These are phyloP conservation scores for Solanum chiquidenum DNA, from an alignment of 257 asterid genomes.

Conservation along the genomic window DNA sequence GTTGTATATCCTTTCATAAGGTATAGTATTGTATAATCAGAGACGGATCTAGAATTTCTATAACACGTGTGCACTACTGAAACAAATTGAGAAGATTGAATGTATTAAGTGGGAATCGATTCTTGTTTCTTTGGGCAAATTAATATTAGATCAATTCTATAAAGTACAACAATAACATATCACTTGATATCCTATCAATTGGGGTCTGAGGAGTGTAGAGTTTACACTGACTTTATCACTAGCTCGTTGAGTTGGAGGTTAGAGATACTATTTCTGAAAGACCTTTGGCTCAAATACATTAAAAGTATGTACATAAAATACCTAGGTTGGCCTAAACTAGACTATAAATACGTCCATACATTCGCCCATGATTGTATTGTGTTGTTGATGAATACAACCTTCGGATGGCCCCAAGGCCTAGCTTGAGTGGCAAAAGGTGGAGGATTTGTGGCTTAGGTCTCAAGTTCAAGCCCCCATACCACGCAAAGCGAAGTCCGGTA, in stretches of 20 bases:
- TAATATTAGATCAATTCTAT: not conserved
- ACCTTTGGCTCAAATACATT: not conserved
- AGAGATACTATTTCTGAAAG: no score
- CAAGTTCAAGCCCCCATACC: not conserved
- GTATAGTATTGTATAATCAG: not conserved
- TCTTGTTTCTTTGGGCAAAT: not conserved
- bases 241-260: not conserved
- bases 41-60: not conserved
- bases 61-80: not conserved
- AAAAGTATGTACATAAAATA: not conserved
- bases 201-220: not conserved
- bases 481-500: not conserved
- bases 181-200: not conserved
- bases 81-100: not conserved
- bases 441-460: not conserved
- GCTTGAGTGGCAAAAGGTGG: not conserved
- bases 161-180: not conserved
- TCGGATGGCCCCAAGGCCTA: not conserved
- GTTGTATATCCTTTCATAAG: not conserved
- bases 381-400: not conserved
- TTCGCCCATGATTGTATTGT: not conserved
- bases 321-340: not conserved
- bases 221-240: not conserved
- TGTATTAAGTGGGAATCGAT: not conserved
- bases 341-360: not conserved